These are phyloP conservation scores for Quercus wislizeni DNA, from an alignment of 306 rosid genomes.

Conservation along the genomic window DNA sequence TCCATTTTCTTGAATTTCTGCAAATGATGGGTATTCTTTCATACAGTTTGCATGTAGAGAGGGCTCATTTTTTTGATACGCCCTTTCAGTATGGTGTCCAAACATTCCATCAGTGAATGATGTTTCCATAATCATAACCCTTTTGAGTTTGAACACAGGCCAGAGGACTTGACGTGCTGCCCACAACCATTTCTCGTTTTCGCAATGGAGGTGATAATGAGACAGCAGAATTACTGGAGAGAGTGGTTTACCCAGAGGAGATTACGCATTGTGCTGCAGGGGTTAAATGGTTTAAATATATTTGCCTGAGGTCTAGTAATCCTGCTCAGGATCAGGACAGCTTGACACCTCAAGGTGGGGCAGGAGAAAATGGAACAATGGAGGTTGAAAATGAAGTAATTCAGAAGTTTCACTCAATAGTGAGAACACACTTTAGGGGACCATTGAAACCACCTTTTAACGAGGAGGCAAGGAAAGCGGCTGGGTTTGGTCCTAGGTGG, in stretches of 20 bases:
- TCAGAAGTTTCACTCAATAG: slow-evolving; percentile 64
- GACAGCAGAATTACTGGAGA: slow-evolving; percentile 77
- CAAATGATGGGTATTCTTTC: not conserved
- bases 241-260: slow-evolving; percentile 79
- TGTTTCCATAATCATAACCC: not conserved
- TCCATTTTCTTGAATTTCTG: not conserved
- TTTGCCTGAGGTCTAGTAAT: slow-evolving; percentile 43
- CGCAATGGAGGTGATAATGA: slow-evolving; percentile 59
- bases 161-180: slow-evolving; percentile 81
- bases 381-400: slow-evolving; percentile 40
- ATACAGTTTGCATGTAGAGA: not conserved
- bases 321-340: slow-evolving; percentile 10
- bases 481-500: slow-evolving; percentile 85
- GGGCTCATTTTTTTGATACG: not conserved
- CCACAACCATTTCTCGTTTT: slow-evolving; percentile 69
- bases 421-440: slow-evolving; percentile 70
- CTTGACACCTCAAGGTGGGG: slow-evolving; percentile 12
- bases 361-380: slow-evolving; percentile 14
- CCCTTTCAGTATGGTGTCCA: not conserved
- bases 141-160: slow-evolving; percentile 46
- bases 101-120: not conserved
- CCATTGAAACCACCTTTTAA: slow-evolving; percentile 91
- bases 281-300: slow-evolving; percentile 75
- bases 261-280: slow-evolving; percentile 89
- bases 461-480: slow-evolving; percentile 71